phyloP scores from a whole-genome alignment of 225 moss, liverwort and hornwort genomes.

The Physcomitrium patens region DNA sequence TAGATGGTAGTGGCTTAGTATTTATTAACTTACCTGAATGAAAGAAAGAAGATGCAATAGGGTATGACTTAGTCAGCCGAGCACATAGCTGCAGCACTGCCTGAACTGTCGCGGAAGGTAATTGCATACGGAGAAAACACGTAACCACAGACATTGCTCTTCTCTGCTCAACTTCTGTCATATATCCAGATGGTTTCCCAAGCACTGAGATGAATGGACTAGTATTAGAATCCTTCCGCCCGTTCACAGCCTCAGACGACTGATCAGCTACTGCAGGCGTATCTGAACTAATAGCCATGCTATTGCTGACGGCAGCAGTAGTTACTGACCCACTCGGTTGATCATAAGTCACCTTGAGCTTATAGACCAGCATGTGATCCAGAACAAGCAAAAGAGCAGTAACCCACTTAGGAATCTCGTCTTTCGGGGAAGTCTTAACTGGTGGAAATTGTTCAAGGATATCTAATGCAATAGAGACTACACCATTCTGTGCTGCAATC shows the following conservation, averaged over 20 bases:
- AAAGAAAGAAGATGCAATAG: conserved; percentile 80
- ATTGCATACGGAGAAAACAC: conserved; percentile 66
- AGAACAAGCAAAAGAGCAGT: conserved; percentile 81
- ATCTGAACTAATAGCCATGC: conserved; percentile 53
- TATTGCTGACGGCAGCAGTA: conserved; percentile 63
- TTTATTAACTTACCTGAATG: conserved; percentile 55
- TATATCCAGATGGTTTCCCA: conserved; percentile 78
- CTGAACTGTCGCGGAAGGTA: conserved; percentile 76
- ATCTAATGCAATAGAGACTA: conserved; percentile 69
- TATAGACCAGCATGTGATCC: conserved; percentile 88
- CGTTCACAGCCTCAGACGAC: conserved; percentile 40
- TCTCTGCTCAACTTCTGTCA: conserved; percentile 82
- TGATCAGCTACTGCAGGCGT: conserved; percentile 42
- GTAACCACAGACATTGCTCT: conserved; percentile 79
- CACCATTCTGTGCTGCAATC: conserved; percentile 78
- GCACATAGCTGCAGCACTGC: conserved; percentile 96
- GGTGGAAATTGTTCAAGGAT: conserved; percentile 57
- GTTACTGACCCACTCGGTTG: conserved; percentile 51
- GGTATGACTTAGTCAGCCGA: conserved; percentile 82
- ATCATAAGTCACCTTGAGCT: conserved; percentile 75
- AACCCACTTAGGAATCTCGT: conserved; percentile 84
- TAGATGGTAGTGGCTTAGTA: conserved; percentile 6
- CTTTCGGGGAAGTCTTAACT: conserved; percentile 37
- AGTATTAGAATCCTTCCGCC: conserved; percentile 44
- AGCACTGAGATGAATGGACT: conserved; percentile 73